phyloP scores from a whole-genome alignment of 2,329 filamentous ascomycete species.

The Calonectria leucothoes region DNA sequence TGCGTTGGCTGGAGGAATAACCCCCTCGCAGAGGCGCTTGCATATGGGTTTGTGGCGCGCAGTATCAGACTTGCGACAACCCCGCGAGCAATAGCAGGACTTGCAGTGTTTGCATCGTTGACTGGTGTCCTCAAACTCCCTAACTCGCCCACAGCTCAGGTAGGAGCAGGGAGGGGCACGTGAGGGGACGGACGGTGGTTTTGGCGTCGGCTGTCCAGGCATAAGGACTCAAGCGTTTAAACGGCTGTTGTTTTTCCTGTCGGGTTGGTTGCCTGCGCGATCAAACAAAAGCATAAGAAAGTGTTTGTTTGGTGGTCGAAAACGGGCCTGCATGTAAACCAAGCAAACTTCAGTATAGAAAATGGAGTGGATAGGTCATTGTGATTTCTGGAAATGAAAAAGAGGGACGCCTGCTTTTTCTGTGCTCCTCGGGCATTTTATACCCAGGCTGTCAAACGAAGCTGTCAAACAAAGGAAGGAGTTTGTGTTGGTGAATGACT shows the following conservation, averaged over 20 bases:
- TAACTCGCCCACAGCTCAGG: neutral
- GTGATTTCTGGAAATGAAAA: neutral
- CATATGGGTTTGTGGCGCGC: neutral
- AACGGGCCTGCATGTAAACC: neutral
- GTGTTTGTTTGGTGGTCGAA: neutral
- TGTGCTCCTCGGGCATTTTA: neutral
- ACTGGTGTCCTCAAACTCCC: neutral
- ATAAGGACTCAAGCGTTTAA: neutral
- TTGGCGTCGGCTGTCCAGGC: neutral
- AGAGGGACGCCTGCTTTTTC: neutral
- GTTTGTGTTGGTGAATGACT: neutral
- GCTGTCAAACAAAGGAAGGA: neutral
- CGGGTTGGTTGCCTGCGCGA: neutral
- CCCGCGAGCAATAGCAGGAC: conserved; percentile 6
- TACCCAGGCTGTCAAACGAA: neutral
- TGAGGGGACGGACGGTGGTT: neutral
- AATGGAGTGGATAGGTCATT: too few relatives aligned
- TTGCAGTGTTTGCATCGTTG: neutral
- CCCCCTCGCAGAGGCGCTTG: neutral
- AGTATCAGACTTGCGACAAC: neutral
- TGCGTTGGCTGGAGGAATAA: neutral
- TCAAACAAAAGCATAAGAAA: neutral
- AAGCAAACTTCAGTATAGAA: neutral
- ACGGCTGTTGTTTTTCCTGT: neutral
- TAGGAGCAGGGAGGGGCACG: neutral